Base-by-base conservation (phyloP, 768 basidiomycete species). In the Harrya chromipes region DNA sequence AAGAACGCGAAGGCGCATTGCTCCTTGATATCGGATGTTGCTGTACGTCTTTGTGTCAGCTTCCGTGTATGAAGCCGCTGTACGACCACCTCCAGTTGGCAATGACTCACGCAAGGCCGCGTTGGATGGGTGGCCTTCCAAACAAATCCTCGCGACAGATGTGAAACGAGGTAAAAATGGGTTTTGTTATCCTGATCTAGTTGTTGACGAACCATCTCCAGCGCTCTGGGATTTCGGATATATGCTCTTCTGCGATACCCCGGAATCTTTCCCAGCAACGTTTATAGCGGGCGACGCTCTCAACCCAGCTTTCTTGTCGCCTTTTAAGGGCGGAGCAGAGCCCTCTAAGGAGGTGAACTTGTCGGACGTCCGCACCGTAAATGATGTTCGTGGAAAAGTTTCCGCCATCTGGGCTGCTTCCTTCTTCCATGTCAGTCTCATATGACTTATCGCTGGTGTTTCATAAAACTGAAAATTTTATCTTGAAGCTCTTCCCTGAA, bases 181-280 rank as follows among this genome's bases (percentile, higher is more conserved):
- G 6, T 26, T 39, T 47, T 19, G 6, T 11, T 33, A 7, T 37
- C 12, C 9, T 29, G 11, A 8, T 14, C 4, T 27, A 26, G 41
- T 8, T 40, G 23, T 34, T 47, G 26, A 54, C 12, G 23, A 11
- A 47, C 17, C 19, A 23, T 35, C 40, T 26, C 16, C 47, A 84
- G 83, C 68, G 10, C 80, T 81, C 53, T 85, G 83, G 83, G 71
- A 79, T 5, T 69, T 77, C 4, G 84, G 84, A 1, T 83, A 86
- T 53, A 70, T 77, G 37, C 70, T 87, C 14, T 87, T 84, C 67
- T 73, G 63, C 43, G 73, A 77, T 4, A 79, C 71, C 0, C 74
- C 76, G 0, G 66, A 74, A 34, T 71, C 74, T 0, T 85, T 81
- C 63, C 78, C 81, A 2, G 79, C 72, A 0, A 62, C 69, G 0